These are phyloP conservation scores for Leccinum solheimii DNA, from an alignment of 1,284 basidiomycete species.

Conservation along the genomic window DNA sequence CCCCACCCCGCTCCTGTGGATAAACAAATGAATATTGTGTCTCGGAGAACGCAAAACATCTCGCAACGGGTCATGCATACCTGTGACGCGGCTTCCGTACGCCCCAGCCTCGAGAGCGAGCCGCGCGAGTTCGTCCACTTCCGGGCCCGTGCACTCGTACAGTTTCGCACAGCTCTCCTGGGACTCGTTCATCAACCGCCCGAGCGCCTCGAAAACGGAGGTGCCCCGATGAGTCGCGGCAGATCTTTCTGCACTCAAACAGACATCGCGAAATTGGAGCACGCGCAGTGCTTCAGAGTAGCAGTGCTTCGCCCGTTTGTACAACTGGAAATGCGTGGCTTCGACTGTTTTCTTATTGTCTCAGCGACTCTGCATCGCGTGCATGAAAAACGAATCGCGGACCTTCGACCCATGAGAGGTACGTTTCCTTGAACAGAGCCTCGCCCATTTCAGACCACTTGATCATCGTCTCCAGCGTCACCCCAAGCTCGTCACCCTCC, in stretches of 20 bases:
- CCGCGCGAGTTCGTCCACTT: conserved; percentile 67
- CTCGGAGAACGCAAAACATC: not conserved
- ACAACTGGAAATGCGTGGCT: conserved; percentile 75
- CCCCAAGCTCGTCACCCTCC: conserved; percentile 48
- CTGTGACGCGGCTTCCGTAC: conserved; percentile 17
- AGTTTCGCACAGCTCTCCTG: conserved; percentile 67
- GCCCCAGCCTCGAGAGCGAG: conserved; percentile 71
- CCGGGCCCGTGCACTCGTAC: conserved; percentile 79
- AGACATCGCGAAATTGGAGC: conserved; percentile 67
- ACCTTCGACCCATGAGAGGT: conserved; percentile 79
- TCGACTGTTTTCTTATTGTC: conserved; percentile 52
- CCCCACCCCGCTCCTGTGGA: conserved; percentile 83
- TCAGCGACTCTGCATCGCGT: not conserved
- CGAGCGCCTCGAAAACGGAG: conserved; percentile 51
- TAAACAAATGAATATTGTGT: not conserved
- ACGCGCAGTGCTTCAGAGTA: conserved; percentile 78
- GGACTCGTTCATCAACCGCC: conserved; percentile 75
- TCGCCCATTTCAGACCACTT: conserved; percentile 58
- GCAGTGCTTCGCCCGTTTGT: conserved; percentile 78
- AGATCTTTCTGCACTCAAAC: conserved; percentile 44
- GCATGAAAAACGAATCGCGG: conserved; percentile 21
- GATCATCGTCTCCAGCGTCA: conserved; percentile 74
- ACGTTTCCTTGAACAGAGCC: conserved; percentile 61
- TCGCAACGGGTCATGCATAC: not conserved
- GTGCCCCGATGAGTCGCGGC: conserved; percentile 17